Base-by-base conservation (phyloP, 208 protist species). In the Naegleria lovaniensis region DNA sequence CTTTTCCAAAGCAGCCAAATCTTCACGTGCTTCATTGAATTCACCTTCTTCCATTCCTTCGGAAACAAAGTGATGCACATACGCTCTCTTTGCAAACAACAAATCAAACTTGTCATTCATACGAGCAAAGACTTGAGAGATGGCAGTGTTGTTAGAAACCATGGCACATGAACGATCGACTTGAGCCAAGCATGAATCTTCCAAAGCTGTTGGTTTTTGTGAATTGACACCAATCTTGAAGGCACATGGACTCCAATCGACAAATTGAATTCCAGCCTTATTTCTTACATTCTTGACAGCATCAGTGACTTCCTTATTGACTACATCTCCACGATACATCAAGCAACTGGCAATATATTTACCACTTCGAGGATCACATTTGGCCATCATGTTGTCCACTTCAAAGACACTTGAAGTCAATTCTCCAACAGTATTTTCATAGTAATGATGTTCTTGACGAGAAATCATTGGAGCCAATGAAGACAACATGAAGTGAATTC, bases 311-410 rank as follows among this genome's bases (percentile, higher is more conserved):
- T 99, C 98, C 95, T 98, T 99, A 84, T 97, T 97, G 83, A 98
- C 97, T 83, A 99, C 96, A 92, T 99, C 97, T 93, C 98, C 98
- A 92, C 98, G 96, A 96, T 99, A 99, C 95, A 99, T 97, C 91
- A 99, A 92, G 94, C 97, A 98, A 94, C 96, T 98, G 83, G 98
- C 96, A 96, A 99, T 99, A 95, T 99, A 99, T 95, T 99, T 99
- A 91, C 98, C 98, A 91, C 96, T 93, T 89, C 95, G 93, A 89
- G 97, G 98, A 94, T 99, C 97, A 92, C 97, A 99, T 94, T 98
- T 98, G 91, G 95, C 95, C 95, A 99, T 97, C 95, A 97, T 96
- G 90, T 94, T 95, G 29, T 92, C 90, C 39, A 96, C 96, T 92
- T 99, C 97, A 93, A 99, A 98, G 67, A 96, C 97, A 3, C 95